Base-by-base conservation (phyloP, 192 early-diverging fungal species). In the Coemansia sp. region DNA sequence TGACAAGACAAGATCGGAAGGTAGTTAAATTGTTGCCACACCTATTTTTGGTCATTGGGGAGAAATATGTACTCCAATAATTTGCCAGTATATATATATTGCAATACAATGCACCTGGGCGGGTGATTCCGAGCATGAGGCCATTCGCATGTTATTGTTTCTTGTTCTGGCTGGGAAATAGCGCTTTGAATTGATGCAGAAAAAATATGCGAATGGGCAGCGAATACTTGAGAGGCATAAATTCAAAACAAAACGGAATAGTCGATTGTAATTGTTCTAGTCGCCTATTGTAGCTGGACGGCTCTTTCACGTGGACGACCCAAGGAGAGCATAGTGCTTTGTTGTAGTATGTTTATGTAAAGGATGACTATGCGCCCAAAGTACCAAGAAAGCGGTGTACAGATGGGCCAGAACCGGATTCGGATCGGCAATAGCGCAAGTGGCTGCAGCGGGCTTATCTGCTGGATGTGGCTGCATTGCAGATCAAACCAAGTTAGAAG, bases 151-250 rank as follows among this genome's bases (percentile, higher is more conserved):
- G 53, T 57, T 57, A 31, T 31, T 55, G 25, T 55, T 55, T 57
- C 29, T 46, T 17, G 17, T 46, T 25, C 23, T 53, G 25, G 27
- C 29, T 31, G 14, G 14, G 27, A 15, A 34, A 31, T 57, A 34
- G 53, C 53, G 53, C 53, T 57, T 57, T 57, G 53, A 34, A 57
- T 32, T 21, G 45, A 48, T 21, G 45, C 45, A 48, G 45, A 48
- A 19, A 48, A 19, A 48, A 48, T 48, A 48, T 48, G 45, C 45
- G 45, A 48, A 19, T 48, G 45, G n/a, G 7, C n/a, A 48, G 45
- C 45, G 34, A 34, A 5, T 34, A 48, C 39, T 41, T 11, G 34
- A 44, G n/a, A 21, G 45, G 45, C 45, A 48, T 48, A 48, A 48
- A 48, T 48, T 7, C 45, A 48, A 48, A 48, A 48, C 45, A 48